phyloP scores from a whole-genome alignment of 2,329 filamentous ascomycete species.

The Penicillium sp. region DNA sequence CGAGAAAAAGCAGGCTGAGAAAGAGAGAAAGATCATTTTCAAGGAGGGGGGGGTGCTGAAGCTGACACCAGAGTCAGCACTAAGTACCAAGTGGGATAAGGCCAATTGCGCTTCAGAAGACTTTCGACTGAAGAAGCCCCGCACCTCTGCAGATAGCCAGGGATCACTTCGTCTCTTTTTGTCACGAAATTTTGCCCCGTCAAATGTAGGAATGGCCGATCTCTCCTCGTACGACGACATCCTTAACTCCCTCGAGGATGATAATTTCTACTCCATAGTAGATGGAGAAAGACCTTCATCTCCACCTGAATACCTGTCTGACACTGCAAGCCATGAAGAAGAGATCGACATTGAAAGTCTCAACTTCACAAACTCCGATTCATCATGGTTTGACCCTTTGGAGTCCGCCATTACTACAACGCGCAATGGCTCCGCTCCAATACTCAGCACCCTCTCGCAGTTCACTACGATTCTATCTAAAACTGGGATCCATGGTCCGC shows the following conservation, averaged over 20 bases:
- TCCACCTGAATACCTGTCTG: slow-evolving; percentile 1
- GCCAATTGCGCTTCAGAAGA: not conserved
- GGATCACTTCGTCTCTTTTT: not conserved
- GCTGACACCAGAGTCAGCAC: not conserved
- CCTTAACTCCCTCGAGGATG: slow-evolving; percentile 10
- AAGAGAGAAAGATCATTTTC: not conserved
- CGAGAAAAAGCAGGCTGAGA: not conserved
- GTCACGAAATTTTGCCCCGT: not conserved
- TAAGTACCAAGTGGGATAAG: slow-evolving; percentile 6
- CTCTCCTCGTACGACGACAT: slow-evolving; percentile 11
- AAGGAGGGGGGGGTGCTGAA: not conserved
- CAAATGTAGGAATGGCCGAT: slow-evolving; percentile 6
- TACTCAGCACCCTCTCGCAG: slow-evolving; percentile 31
- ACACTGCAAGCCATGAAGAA: slow-evolving; percentile 7
- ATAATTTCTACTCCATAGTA: slow-evolving; percentile 12
- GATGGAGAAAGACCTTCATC: slow-evolving; percentile 7
- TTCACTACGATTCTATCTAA: slow-evolving; percentile 32
- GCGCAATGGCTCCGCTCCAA: slow-evolving; percentile 30
- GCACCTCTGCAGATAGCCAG: not conserved
- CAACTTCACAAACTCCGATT: slow-evolving; percentile 4
- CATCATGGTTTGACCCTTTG: slow-evolving; percentile 23
- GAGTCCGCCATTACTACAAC: slow-evolving; percentile 29
- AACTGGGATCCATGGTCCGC: slow-evolving; percentile 32
- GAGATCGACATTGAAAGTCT: slow-evolving; percentile 16
- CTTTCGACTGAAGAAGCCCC: slow-evolving; percentile 1